Evolutionary conservation across 306 rosid species (phyloP), one percentile per base, ranked within the genome.

Genomic region (Delonix regia): DNA sequence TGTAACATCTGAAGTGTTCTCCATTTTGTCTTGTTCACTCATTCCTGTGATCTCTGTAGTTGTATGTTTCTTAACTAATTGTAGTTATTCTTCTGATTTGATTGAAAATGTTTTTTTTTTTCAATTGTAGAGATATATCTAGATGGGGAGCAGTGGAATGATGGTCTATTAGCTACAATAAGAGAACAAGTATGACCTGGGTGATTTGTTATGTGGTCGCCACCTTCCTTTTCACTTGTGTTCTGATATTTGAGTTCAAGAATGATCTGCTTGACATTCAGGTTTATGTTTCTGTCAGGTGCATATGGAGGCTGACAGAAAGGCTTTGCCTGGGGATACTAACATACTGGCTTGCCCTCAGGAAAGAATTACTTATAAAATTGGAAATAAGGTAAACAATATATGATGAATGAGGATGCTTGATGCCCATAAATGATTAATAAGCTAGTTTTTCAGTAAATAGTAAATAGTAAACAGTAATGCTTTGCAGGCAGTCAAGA

Each of bases 301-400:
- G 80, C 98, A 95, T 86, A 95, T 95, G 94, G 99, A 95, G 77
- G 89, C 88, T 66, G 98, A 93, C 67, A 88, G 94, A 84, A 91
- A 93, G 86, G 91, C 91, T 19, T 83, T 85, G 89, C 70, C 91
- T 15, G 91, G 85, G 70, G 97, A 91, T 21, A 53, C 87, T 78
- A 87, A 83, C 83, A 76, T 81, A 57, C 82, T 62, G 64, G 69
- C 87, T 14, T 53, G 80, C 71, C 86, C 90, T 61, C 90, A 77
- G 85, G 99, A 92, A 83, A 95, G 81, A 78, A 86, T 85, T 60
- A 95, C 91, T 16, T 95, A 95, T 51, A 93, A 80, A 86, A 85
- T 83, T 74, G 99, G 99, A 81, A 93, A 84, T 85, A 95, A 95
- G 99, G 99, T 95, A 87, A 71, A 70, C 16, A 48, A 64, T 68